Evolutionary conservation across 1,284 basidiomycete genomes (phyloP).

Genomic region (Puccinia sorghi): DNA sequence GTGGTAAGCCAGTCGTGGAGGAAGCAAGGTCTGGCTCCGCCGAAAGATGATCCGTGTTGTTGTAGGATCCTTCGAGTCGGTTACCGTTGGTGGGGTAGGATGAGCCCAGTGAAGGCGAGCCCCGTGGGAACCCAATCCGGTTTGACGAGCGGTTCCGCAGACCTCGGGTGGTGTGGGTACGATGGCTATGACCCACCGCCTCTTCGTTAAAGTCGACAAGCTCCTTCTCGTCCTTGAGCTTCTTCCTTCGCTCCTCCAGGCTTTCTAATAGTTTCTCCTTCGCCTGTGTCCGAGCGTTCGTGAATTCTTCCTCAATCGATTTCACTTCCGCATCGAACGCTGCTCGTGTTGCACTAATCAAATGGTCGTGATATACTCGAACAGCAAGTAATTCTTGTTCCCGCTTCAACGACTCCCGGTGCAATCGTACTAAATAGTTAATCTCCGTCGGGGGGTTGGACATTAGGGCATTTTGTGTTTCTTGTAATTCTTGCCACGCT

Average conservation of each 20-base stretch:
- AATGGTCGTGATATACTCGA: constrained; percentile 61
- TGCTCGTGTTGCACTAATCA: constrained; percentile 55
- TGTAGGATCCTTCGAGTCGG: constrained; percentile 11
- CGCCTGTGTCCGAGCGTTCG: constrained; percentile 60
- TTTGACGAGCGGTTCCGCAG: constrained; percentile 45
- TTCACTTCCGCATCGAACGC: constrained; percentile 62
- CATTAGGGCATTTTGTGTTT: constrained; percentile 53
- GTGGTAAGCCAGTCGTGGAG: background rate
- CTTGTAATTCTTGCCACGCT: constrained; percentile 53
- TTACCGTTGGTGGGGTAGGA: background rate
- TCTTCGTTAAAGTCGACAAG: constrained; percentile 49
- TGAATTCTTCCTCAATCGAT: constrained; percentile 61
- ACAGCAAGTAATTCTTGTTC: constrained; percentile 61
- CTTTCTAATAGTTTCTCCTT: constrained; percentile 60
- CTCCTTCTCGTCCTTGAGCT: constrained; percentile 63
- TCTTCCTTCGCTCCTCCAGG: constrained; percentile 61
- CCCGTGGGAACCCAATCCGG: constrained; percentile 32
- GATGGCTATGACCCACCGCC: constrained; percentile 41
- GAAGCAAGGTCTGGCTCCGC: constrained; percentile 23
- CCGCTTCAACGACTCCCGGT: constrained; percentile 61
- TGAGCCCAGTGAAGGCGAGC: constrained; percentile 26
- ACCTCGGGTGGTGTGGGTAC: constrained; percentile 43
- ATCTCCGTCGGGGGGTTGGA: constrained; percentile 60
- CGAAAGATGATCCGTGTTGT: constrained; percentile 32
- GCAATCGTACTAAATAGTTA: constrained; percentile 61